phyloP scores from a whole-genome alignment of 2,329 filamentous ascomycete species.

The Aureobasidium sp. region DNA sequence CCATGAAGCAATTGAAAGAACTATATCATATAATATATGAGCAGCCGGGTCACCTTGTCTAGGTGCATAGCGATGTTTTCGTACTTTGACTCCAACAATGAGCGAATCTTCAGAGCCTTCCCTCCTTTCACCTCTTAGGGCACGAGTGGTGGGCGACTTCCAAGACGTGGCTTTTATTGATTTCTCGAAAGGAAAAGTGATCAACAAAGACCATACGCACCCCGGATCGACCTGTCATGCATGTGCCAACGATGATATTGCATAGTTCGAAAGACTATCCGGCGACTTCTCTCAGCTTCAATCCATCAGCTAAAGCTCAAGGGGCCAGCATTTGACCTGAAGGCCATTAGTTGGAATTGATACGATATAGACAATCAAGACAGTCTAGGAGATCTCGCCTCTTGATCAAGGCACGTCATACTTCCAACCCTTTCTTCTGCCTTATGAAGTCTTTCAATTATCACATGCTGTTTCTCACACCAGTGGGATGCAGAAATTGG shows the following conservation, averaged over 20 bases:
- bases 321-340: neutral
- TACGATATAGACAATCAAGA: neutral
- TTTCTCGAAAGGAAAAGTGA: neutral
- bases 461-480: neutral
- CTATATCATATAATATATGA: neutral
- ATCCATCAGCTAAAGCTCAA: neutral
- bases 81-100: neutral
- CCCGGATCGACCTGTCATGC: neutral
- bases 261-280: neutral
- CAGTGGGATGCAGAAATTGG: neutral
- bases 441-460: neutral
- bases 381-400: neutral
- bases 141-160: neutral
- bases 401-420: neutral
- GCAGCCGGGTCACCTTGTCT: neutral
- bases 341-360: neutral
- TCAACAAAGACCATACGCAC: neutral
- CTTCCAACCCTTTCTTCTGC: neutral
- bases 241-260: neutral
- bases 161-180: slow-evolving; percentile 9
- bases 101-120: neutral
- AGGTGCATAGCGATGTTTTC: neutral
- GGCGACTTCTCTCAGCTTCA: neutral
- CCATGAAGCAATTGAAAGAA: slow-evolving; percentile 2
- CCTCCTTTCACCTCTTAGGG: neutral